phyloP scores from a whole-genome alignment of 2,329 filamentous ascomycete species.

The Scedosporium minutisporum region DNA sequence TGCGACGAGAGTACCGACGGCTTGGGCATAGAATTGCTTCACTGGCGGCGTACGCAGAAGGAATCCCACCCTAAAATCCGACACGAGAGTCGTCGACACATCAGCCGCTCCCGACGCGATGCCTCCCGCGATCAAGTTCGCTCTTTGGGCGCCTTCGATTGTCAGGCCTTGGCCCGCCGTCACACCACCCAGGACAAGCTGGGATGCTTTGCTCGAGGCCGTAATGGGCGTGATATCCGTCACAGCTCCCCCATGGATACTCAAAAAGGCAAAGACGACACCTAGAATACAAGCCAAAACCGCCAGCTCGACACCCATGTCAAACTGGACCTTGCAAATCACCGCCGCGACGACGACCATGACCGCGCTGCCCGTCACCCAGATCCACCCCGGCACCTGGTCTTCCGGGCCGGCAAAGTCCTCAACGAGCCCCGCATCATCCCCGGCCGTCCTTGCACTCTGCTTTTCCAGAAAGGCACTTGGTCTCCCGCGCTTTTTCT shows the following conservation, averaged over 20 bases:
- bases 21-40: slow-evolving; percentile 58
- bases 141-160: slow-evolving; percentile 44
- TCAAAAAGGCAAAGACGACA: slow-evolving; percentile 49
- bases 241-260: slow-evolving; percentile 39
- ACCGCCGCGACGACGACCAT: slow-evolving; percentile 43
- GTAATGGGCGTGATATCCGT: slow-evolving; percentile 54
- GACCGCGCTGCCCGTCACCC: slow-evolving; percentile 33
- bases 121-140: slow-evolving; percentile 56
- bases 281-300: slow-evolving; percentile 46
- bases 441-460: slow-evolving; percentile 22
- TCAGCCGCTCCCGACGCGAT: slow-evolving; percentile 47
- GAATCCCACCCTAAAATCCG: slow-evolving; percentile 60
- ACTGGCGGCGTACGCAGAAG: slow-evolving; percentile 54
- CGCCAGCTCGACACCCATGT: slow-evolving; percentile 47
- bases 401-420: slow-evolving; percentile 31
- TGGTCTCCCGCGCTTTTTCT: slow-evolving; percentile 19
- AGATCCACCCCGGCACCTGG: slow-evolving; percentile 45
- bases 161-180: slow-evolving; percentile 42
- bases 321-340: slow-evolving; percentile 39
- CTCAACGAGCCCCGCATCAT: slow-evolving; percentile 19
- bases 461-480: slow-evolving; percentile 24
- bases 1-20: slow-evolving; percentile 50
- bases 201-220: slow-evolving; percentile 57
- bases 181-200: slow-evolving; percentile 57
- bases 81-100: slow-evolving; percentile 42